A percentile compares a stretch with the other conserved stretches of the same genome.
phyloP scores from a whole-genome alignment of 331 rosid genomes.

The Arachis monticola region DNA sequence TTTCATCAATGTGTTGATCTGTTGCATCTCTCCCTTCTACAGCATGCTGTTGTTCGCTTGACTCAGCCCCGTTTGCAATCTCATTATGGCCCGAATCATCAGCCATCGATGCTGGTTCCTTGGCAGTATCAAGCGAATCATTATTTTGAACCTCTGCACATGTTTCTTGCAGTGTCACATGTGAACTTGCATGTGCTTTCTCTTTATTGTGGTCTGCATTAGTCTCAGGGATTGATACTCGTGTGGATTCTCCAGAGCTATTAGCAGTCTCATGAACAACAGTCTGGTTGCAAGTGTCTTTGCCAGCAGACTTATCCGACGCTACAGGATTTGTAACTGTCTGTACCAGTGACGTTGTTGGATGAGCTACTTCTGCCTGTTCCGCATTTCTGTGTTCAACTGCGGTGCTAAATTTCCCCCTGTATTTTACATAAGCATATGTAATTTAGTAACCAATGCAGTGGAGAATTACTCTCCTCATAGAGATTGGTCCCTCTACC shows the following conservation, averaged over 20 bases:
- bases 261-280: slow-evolving; percentile 12
- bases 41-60: slow-evolving; percentile 36
- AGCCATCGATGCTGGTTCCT: slow-evolving; percentile 39
- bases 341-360: slow-evolving; percentile 31
- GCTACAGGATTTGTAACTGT: not conserved
- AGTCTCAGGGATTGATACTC: slow-evolving; percentile 11
- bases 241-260: slow-evolving; percentile 16
- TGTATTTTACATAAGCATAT: slow-evolving; percentile 36
- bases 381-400: slow-evolving; percentile 33
- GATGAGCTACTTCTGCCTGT: slow-evolving; percentile 36
- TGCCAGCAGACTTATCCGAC: slow-evolving; percentile 30
- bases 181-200: slow-evolving; percentile 39
- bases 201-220: slow-evolving; percentile 29
- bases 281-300: slow-evolving; percentile 27
- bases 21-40: slow-evolving; percentile 36
- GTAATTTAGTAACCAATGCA: not conserved
- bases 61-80: slow-evolving; percentile 38
- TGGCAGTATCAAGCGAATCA: slow-evolving; percentile 36
- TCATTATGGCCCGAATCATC: slow-evolving; percentile 51
- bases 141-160: slow-evolving; percentile 31
- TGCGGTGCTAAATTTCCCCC: slow-evolving; percentile 60
- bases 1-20: slow-evolving; percentile 41
- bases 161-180: slow-evolving; percentile 39
- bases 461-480: too few species aligned
- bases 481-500: too few species aligned